Evolutionary conservation across 306 rosid species (phyloP).

Genomic region (Begonia masoniana): DNA sequence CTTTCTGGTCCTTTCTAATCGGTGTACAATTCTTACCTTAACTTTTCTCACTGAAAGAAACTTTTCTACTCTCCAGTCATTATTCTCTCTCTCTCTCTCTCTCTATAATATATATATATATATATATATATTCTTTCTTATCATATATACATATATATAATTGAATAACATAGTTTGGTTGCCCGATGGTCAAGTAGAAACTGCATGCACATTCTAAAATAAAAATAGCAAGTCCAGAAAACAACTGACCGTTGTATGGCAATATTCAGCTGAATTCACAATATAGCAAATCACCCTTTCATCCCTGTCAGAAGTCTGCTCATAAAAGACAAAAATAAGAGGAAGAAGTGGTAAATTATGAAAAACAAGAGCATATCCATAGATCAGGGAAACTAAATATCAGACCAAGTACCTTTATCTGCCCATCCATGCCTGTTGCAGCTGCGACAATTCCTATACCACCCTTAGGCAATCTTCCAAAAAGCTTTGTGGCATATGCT

Average conservation of each 20-base stretch:
- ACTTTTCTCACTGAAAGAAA: no score
- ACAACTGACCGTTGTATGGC: constrained; percentile 72
- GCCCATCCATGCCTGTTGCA: constrained; percentile 99
- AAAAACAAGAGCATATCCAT: constrained; percentile 10
- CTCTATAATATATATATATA: no score
- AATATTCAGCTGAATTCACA: constrained; percentile 95
- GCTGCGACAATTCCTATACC: constrained; percentile 99
- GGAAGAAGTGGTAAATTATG: constrained; percentile 7
- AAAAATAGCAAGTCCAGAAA: background rate
- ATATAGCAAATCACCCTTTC: constrained; percentile 94
- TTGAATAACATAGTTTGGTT: no score
- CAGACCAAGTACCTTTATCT: constrained; percentile 62
- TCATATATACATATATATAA: no score
- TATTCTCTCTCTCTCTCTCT: no score
- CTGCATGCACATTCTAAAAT: background rate
- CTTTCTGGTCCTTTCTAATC: no score
- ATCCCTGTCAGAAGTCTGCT: constrained; percentile 96
- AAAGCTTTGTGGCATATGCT: constrained; percentile 86
- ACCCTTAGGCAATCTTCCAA: constrained; percentile 90
- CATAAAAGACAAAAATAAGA: constrained; percentile 5
- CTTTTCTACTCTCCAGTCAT: no score
- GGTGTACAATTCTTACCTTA: no score
- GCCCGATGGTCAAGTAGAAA: background rate
- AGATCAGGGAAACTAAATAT: constrained; percentile 10
- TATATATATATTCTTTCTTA: no score